Percentiles rank a stretch among this genome's conserved stretches.
Evolutionary conservation across 2,329 filamentous ascomycete species (phyloP).

Genomic region (Ilyonectria robusta): DNA sequence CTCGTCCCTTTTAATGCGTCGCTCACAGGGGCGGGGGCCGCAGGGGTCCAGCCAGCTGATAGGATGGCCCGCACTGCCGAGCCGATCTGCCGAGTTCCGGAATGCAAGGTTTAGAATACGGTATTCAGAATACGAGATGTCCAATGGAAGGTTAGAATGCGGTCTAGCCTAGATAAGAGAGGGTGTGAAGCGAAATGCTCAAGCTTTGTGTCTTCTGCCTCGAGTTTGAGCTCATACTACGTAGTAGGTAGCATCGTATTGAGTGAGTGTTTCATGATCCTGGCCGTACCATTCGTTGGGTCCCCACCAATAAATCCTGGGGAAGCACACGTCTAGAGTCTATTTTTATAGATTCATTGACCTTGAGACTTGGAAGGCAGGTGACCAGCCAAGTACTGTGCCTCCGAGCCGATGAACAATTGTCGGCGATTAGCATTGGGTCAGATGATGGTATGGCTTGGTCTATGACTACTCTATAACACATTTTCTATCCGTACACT

Average conservation of each 20-base stretch:
- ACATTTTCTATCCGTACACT: no score
- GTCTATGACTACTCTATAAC: no score
- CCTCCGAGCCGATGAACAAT: no score
- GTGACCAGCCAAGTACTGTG: no score
- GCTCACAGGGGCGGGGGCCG: not conserved
- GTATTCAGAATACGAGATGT: not conserved
- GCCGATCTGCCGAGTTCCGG: not conserved
- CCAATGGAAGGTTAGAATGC: not conserved
- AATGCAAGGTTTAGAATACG: conserved; percentile 4
- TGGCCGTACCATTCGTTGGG: not conserved
- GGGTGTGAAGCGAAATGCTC: not conserved
- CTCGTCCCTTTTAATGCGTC: not conserved
- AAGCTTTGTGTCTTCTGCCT: not conserved
- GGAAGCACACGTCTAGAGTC: not conserved
- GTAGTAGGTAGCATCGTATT: not conserved
- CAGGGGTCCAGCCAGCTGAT: not conserved
- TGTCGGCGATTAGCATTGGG: no score
- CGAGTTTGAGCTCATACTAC: not conserved
- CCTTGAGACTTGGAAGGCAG: not conserved
- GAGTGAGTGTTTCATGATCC: not conserved
- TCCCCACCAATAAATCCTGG: no score
- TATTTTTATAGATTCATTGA: not conserved
- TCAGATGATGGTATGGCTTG: no score
- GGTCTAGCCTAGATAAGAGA: not conserved
- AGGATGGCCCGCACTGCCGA: not conserved